phyloP scores from a whole-genome alignment of 1,284 basidiomycete species.

The Leccinum fallax region DNA sequence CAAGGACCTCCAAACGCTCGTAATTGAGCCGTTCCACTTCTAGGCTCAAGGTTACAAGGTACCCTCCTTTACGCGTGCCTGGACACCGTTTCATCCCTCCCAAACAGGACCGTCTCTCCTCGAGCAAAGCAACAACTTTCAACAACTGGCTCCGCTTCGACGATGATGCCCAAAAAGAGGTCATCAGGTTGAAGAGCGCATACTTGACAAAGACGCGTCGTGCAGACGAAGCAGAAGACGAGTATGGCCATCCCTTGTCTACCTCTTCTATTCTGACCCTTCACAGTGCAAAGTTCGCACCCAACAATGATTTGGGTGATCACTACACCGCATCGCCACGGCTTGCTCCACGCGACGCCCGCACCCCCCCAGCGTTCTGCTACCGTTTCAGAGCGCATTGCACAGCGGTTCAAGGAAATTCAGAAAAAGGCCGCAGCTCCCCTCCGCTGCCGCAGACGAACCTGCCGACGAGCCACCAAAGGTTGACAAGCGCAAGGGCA shows the following conservation, averaged over 20 bases:
- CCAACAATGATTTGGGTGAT: constrained; percentile 60
- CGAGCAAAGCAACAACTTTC: constrained; percentile 59
- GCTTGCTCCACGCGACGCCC: constrained; percentile 54
- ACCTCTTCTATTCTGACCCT: constrained; percentile 12
- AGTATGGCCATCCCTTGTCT: constrained; percentile 54
- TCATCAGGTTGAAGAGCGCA: constrained; percentile 69
- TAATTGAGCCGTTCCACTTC: constrained; percentile 71
- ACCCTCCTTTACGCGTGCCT: constrained; percentile 11
- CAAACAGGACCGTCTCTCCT: constrained; percentile 57
- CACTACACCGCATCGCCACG: constrained; percentile 78
- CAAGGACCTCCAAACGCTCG: constrained; percentile 65
- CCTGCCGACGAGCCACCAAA: constrained; percentile 39
- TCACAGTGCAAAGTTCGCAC: constrained; percentile 80
- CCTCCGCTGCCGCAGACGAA: constrained; percentile 21
- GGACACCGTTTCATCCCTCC: constrained; percentile 5
- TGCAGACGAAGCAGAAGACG: constrained; percentile 89
- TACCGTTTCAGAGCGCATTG: constrained; percentile 78
- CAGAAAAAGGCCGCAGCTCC: constrained; percentile 51
- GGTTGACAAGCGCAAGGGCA: constrained; percentile 80
- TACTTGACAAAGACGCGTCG: constrained; percentile 79
- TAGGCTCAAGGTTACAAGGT: constrained; percentile 76
- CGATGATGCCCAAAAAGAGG: constrained; percentile 64
- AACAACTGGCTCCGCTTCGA: constrained; percentile 74
- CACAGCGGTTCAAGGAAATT: constrained; percentile 72
- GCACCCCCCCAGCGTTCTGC: constrained; percentile 53